A percentile compares a stretch with the other conserved stretches of the same genome.
Evolutionary conservation across 495 filamentous ascomycete genomes (phyloP).

Genomic region (Massariosphaeria phaeospora): DNA sequence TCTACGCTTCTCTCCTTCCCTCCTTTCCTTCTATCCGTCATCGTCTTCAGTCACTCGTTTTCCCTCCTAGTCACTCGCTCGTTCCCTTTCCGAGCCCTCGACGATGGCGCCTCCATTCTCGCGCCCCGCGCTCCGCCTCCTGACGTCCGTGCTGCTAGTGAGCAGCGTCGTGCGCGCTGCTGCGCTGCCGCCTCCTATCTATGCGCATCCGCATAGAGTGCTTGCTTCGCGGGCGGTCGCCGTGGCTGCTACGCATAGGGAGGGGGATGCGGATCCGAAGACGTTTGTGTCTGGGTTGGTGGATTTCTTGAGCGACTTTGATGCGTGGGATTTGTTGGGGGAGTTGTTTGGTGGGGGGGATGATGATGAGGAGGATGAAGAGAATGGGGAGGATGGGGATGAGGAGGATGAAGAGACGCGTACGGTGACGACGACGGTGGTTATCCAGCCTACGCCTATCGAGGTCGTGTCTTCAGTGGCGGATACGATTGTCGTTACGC

Average conservation of each 20-base stretch:
- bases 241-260: too few relatives aligned
- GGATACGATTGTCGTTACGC: neutral
- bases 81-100: neutral
- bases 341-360: neutral
- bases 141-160: conserved; percentile 1
- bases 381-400: neutral
- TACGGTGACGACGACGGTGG: neutral
- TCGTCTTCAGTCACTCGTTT: neutral
- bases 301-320: neutral
- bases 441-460: neutral
- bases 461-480: neutral
- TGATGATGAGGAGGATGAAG: neutral
- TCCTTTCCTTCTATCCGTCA: neutral
- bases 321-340: neutral
- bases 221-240: too few relatives aligned
- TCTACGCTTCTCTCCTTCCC: neutral
- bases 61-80: neutral
- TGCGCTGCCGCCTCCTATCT: neutral
- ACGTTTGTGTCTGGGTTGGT: conserved; percentile 3
- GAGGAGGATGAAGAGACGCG: neutral
- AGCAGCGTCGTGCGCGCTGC: neutral
- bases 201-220: too few relatives aligned
- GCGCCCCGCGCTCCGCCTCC: neutral
- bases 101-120: neutral
- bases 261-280: conserved; percentile 7